Base-by-base conservation (phyloP, 257 asterid genomes). In the Echium plantagineum region DNA sequence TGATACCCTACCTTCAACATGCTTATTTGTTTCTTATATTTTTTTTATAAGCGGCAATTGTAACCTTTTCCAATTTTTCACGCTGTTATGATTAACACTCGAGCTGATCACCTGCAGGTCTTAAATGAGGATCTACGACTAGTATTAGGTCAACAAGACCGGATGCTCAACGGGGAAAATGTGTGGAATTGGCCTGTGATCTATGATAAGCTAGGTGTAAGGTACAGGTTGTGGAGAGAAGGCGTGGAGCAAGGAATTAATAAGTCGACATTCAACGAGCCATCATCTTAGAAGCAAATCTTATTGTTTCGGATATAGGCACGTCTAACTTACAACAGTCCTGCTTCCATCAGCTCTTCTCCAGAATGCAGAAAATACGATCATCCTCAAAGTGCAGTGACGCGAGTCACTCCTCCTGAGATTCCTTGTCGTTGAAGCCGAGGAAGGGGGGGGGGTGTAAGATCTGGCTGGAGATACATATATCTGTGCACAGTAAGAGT, bases 141-240 rank as follows among this genome's bases (percentile, higher is more conserved):
- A 20, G 94, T 88, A 22, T 52, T 88, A 32, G 96, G 96, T 18
- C 96, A 85, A 62, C 94, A 88, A 51, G 94, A 85, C 35, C 75
- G 94, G 17, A 85, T 88, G 94, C 57, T 73, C n/a, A 83, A 78
- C 0, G 96, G 94, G 22, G 94, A 75, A 49, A 85, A 88, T n/a
- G 81, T 85, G 35, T 85, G 94, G 94, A 88, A 83, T 58, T 73
- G 61, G 71, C 96, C 96, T 0, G 94, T 88, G 15, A 71, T 93
- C 3, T 85, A 88, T 19, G 96, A 88, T 76, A 85, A 88, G 75
- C 75, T 88, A 46, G 94, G 96, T 63, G 94, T 88, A 30, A 83
- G 96, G 73, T 88, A 85, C 64, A 78, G 94, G 78, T 62, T 74
- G 52, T 87, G 96, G 96, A 83, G 96, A 74, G 85, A 85, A 12